Evolutionary conservation across 2,329 filamentous ascomycete genomes (phyloP), one percentile per base, ranked within the genome.

Genomic region (Thermochaetoides dissita): DNA sequence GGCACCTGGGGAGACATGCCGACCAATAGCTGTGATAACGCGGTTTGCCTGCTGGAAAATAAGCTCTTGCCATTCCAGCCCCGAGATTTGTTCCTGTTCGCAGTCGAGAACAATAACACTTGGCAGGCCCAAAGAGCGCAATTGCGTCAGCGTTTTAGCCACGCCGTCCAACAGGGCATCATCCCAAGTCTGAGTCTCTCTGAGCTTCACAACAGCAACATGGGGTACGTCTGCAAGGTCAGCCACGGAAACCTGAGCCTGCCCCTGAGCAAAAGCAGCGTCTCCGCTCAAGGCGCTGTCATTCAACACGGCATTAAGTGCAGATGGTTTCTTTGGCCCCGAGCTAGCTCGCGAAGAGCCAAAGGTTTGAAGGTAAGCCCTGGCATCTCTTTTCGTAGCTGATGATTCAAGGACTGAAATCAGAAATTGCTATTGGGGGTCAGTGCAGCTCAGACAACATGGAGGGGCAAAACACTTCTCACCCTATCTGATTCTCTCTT

Each of bases 361-460:
- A 59, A 95, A 94, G 47, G 86, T 88, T 52, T 91, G 82, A 10
- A 98, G 71, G 57, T 95, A 98, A 33, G 84, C 79, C 61, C 84
- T 88, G 38, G 88, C 87, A 64, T 98, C 91, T 53, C 91, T 79
- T 62, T 88, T 94, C 0, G 89, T 95, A 6, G 88, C 84, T 8
- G 87, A 86, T 11, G 88, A 86, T 55, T 84, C 85, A 30, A 98
- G 69, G 3, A 96, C 75, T 10, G 86, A 88, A 30, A 93, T 71
- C 53, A 94, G 80, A 54, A 94, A 82, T 56, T 94, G 81, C 87
- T 50, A 9, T 32, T 7, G 6, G 17, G 7, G 12, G 41, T 53
- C 30, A 53, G 46, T 30, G 30, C 35, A 12, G 10, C 8, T 5
- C 30, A 34, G 35, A 11, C 9, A 34, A 7, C 8, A n/a, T 10